These are phyloP conservation scores for Penicillium goetzii DNA, from an alignment of 495 filamentous ascomycete genomes.

Conservation along the genomic window DNA sequence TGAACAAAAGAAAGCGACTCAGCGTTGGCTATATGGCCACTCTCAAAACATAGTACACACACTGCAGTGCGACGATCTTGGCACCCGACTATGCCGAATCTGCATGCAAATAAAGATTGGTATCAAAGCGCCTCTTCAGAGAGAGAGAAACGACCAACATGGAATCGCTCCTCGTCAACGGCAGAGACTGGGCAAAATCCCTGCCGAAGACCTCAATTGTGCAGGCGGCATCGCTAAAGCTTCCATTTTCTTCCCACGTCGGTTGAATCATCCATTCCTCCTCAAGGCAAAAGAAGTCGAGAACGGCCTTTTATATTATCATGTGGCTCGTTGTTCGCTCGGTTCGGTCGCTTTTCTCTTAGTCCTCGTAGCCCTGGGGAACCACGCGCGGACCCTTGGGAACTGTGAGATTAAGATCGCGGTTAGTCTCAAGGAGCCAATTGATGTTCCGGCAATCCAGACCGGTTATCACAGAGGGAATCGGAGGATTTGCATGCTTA, in stretches of 20 bases:
- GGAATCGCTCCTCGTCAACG: conserved; percentile 17
- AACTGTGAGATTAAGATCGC: conserved; percentile 55
- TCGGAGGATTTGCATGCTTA: conserved; percentile 48
- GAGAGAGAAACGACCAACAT: conserved; percentile 16
- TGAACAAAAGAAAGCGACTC: conserved; percentile 29
- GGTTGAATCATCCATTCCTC: conserved; percentile 15
- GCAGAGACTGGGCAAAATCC: not conserved
- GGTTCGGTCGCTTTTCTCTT: conserved; percentile 30
- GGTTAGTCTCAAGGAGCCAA: conserved; percentile 13
- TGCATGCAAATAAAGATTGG: conserved; percentile 32
- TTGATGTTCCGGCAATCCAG: not conserved
- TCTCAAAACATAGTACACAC: conserved; percentile 39
- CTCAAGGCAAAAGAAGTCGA: not conserved
- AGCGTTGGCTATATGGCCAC: conserved; percentile 32
- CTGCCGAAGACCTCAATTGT: conserved; percentile 19
- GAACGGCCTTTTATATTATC: conserved; percentile 9
- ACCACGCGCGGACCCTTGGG: conserved; percentile 73
- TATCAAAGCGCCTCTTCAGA: conserved; percentile 34
- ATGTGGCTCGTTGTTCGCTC: conserved; percentile 5
- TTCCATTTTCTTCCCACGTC: conserved; percentile 16
- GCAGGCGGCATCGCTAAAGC: conserved; percentile 18
- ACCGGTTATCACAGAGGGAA: too few species aligned
- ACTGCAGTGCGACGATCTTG: conserved; percentile 28
- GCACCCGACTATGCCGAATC: conserved; percentile 21
- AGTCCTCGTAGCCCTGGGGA: conserved; percentile 78